Base-by-base conservation (phyloP, 768 basidiomycete species). In the Lactarius vividus region DNA sequence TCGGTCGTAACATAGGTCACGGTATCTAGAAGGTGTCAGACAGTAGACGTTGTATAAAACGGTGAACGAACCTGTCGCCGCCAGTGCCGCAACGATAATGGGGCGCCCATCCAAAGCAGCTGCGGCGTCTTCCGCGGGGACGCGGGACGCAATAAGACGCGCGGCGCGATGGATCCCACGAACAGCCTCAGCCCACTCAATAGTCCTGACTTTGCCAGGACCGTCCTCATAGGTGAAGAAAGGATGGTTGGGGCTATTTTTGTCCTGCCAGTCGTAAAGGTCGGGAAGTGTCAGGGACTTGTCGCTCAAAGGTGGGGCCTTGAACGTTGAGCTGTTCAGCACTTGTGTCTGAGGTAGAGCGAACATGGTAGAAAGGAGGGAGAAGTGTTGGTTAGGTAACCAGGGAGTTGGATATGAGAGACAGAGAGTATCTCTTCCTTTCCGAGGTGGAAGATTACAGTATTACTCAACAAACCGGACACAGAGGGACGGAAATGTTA, bases 191-290 rank as follows among this genome's bases (percentile, higher is more conserved):
- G 64, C 42, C 67, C 71, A 72, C 1, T 23, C 16, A 15, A 73
- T 70, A 7, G 69, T 70, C 62, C 46, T 61, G 16, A 65, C n/a
- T 37, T 59, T 49, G 15, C 53, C 65, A 3, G 57, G 64, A 23
- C 40, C 65, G 39, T 69, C 69, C 29, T 66, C 66, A 46, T 64
- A 72, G 23, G 46, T 23, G 40, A 70, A 72, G 33, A 72, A 56
- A 2, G 73, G 73, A 39, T 76, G 73, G 31, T 39, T 35, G 10
- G 72, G 58, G 40, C 64, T 69, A 53, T 70, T 58, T n/a, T 59
- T 56, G 29, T 46, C 46, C 29, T 75, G 73, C 74, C 71, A 74
- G 28, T 76, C 75, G 46, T 72, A 72, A 18, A 76, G 35, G 23
- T 74, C 70, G 13, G 75, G 70, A 7, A 75, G 53, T 15, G 69